Percentiles rank a stretch among this genome's conserved stretches.
Evolutionary conservation across 1,284 basidiomycete species (phyloP).

Genomic region (Fomitopsis pinicola): DNA sequence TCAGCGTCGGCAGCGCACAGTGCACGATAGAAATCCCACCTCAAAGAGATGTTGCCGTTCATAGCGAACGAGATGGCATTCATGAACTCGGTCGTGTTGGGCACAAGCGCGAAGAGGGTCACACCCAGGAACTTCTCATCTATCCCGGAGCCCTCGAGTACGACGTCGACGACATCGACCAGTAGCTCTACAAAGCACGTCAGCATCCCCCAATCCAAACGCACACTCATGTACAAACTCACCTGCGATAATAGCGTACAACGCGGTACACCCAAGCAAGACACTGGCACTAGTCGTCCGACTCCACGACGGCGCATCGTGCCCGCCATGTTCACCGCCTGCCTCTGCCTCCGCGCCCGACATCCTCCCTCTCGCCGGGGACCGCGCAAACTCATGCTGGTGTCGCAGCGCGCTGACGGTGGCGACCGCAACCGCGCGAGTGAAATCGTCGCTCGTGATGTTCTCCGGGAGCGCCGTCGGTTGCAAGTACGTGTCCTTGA

Average conservation of each 20-base stretch:
- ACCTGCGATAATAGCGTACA: slow-evolving; percentile 97
- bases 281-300: slow-evolving; percentile 84
- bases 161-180: slow-evolving; percentile 94
- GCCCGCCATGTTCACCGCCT: slow-evolving; percentile 69
- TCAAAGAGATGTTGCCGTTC: slow-evolving; percentile 95
- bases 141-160: slow-evolving; percentile 89
- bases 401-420: slow-evolving; percentile 84
- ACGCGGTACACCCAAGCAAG: slow-evolving; percentile 81
- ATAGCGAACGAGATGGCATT: slow-evolving; percentile 99
- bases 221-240: slow-evolving; percentile 22
- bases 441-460: slow-evolving; percentile 84
- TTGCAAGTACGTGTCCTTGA: slow-evolving; percentile 57
- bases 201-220: not conserved
- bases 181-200: slow-evolving; percentile 66
- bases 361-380: slow-evolving; percentile 37
- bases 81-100: slow-evolving; percentile 99
- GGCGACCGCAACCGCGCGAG: slow-evolving; percentile 85
- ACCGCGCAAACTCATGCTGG: slow-evolving; percentile 54
- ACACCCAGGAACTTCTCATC: slow-evolving; percentile 98
- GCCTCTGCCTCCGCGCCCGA: slow-evolving; percentile 37
- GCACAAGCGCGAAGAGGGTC: slow-evolving; percentile 95
- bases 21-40: slow-evolving; percentile 43
- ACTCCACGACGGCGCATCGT: slow-evolving; percentile 97
- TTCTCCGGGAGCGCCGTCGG: slow-evolving; percentile 58
- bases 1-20: not conserved